Percentiles rank a stretch among this genome's conserved stretches.
phyloP scores from a whole-genome alignment of 495 filamentous ascomycete species.

The Talaromyces thailandensis region DNA sequence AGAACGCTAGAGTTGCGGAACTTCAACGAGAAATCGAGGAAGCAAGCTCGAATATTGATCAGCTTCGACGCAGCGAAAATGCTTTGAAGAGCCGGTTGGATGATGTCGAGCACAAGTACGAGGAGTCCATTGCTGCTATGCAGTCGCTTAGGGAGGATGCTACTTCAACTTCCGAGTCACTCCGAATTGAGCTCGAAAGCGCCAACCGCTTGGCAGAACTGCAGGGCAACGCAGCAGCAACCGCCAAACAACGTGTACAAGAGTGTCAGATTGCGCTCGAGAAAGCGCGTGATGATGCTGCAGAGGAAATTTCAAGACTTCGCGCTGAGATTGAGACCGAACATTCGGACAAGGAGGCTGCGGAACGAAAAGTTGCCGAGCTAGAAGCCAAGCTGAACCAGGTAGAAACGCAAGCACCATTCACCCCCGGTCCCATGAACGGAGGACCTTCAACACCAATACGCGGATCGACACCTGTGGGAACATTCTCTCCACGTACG shows the following conservation, averaged over 20 bases:
- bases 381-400: constrained; percentile 65
- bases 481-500: constrained; percentile 47
- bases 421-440: constrained; percentile 46
- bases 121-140: constrained; percentile 70
- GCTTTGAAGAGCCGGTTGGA: constrained; percentile 70
- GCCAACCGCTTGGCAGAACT: constrained; percentile 73
- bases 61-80: constrained; percentile 68
- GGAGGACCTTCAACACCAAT: constrained; percentile 41
- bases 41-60: constrained; percentile 61
- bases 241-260: constrained; percentile 68
- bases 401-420: constrained; percentile 47
- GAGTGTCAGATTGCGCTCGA: constrained; percentile 73
- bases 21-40: constrained; percentile 87
- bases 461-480: constrained; percentile 40
- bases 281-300: constrained; percentile 68
- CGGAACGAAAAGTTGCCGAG: constrained; percentile 61
- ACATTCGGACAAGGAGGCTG: constrained; percentile 57
- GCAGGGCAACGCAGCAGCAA: constrained; percentile 73
- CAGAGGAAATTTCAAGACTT: constrained; percentile 68
- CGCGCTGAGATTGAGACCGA: constrained; percentile 77
- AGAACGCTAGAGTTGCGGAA: constrained; percentile 73
- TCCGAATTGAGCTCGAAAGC: constrained; percentile 73
- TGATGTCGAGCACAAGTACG: constrained; percentile 75
- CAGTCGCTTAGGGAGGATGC: constrained; percentile 79
- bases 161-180: constrained; percentile 68